These are phyloP conservation scores for Escovopsis sp. DNA, from an alignment of 2,329 filamentous ascomycete genomes.

Conservation along the genomic window DNA sequence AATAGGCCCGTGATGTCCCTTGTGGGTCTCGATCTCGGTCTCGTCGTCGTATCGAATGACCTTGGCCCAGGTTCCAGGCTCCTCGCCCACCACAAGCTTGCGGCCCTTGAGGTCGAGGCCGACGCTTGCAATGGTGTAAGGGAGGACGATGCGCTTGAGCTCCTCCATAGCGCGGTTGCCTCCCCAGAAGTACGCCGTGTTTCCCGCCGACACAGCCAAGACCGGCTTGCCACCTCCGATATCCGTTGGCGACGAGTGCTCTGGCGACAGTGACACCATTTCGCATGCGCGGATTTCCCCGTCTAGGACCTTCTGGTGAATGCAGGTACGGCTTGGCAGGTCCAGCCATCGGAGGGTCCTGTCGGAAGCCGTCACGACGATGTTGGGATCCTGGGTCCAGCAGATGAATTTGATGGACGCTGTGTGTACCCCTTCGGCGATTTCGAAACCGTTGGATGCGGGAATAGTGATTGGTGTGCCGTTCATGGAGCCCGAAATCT, in stretches of 20 bases:
- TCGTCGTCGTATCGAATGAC: constrained; percentile 82
- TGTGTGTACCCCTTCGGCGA: constrained; percentile 69
- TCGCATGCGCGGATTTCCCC: constrained; percentile 87
- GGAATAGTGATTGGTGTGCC: constrained; percentile 33
- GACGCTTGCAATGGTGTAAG: constrained; percentile 81
- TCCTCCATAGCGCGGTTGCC: constrained; percentile 52
- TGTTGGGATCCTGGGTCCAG: constrained; percentile 79
- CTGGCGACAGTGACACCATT: constrained; percentile 53
- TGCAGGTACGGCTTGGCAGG: constrained; percentile 57
- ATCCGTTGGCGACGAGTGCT: constrained; percentile 43
- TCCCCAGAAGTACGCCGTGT: constrained; percentile 85
- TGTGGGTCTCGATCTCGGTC: constrained; percentile 78
- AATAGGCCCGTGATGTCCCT: constrained; percentile 92
- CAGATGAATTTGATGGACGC: constrained; percentile 92
- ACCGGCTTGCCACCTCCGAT: constrained; percentile 56
- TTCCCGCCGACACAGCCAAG: constrained; percentile 84
- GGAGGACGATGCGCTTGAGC: constrained; percentile 66
- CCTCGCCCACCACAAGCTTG: constrained; percentile 80
- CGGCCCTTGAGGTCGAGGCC: constrained; percentile 69
- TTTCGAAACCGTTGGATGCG: constrained; percentile 62
- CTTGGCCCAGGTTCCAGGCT: constrained; percentile 90
- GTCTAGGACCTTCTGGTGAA: constrained; percentile 66
- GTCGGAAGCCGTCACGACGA: constrained; percentile 82
- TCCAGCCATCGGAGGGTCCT: constrained; percentile 94
- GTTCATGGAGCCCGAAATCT: constrained; percentile 30